Evolutionary conservation across 2,329 filamentous ascomycete genomes (phyloP).

Genomic region (Xylariaceae sp.): DNA sequence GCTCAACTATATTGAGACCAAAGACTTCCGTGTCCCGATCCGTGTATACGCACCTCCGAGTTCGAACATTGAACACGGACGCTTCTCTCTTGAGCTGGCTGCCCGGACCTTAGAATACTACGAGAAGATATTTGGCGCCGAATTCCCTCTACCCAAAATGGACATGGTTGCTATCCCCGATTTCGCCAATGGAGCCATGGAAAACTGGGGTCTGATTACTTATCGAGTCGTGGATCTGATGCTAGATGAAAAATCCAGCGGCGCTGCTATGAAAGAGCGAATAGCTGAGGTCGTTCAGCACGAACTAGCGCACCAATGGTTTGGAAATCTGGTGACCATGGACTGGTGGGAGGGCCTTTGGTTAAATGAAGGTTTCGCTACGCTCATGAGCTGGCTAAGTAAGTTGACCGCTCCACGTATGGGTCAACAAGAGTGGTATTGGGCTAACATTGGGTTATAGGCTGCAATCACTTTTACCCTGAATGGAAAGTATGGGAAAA

Average conservation of each 20-base stretch:
- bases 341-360: conserved; percentile 98
- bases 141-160: conserved; percentile 89
- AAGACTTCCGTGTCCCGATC: conserved; percentile 84
- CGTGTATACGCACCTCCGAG: conserved; percentile 91
- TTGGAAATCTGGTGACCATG: conserved; percentile 96
- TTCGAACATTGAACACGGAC: conserved; percentile 83
- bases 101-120: conserved; percentile 90
- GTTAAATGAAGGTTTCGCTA: conserved; percentile 92
- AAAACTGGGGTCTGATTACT: conserved; percentile 96
- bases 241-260: conserved; percentile 85
- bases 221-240: conserved; percentile 90
- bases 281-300: conserved; percentile 96
- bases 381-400: conserved; percentile 77
- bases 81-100: conserved; percentile 84
- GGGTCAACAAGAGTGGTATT: neutral
- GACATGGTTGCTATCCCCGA: conserved; percentile 96
- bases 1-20: conserved; percentile 89
- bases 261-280: conserved; percentile 83
- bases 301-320: conserved; percentile 97
- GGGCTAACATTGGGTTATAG: conserved; percentile 53
- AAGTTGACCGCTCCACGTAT: conserved; percentile 16
- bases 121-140: conserved; percentile 85
- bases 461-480: conserved; percentile 87
- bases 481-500: conserved; percentile 98
- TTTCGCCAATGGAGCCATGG: conserved; percentile 94